Evolutionary conservation across 805 yeast species (phyloP).

Genomic region (Ogataea wickerhamii): DNA sequence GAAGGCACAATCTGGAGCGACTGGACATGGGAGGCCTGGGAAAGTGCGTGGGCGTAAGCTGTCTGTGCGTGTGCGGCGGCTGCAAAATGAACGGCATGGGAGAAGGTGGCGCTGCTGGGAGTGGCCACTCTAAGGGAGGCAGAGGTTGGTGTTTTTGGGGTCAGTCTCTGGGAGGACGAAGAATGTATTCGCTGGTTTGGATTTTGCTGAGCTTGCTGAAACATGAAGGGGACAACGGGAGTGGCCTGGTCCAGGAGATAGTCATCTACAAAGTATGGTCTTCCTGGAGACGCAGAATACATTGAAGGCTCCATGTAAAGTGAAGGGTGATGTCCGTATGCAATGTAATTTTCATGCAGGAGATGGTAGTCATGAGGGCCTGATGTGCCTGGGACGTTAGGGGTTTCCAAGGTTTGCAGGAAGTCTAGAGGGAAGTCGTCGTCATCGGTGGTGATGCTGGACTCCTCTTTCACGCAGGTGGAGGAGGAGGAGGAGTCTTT

Average conservation of each 20-base stretch:
- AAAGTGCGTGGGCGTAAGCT: slow-evolving; percentile 10
- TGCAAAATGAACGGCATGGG: slow-evolving; percentile 13
- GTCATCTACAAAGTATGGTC: slow-evolving; percentile 18
- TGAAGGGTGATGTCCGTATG: slow-evolving; percentile 23
- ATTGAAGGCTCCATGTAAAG: slow-evolving; percentile 25
- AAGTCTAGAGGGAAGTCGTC: slow-evolving; percentile 75
- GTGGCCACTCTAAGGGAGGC: slow-evolving; percentile 15
- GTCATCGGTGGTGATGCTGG: slow-evolving; percentile 35
- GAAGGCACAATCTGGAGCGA: slow-evolving; percentile 15
- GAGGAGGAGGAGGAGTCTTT: slow-evolving; percentile 1
- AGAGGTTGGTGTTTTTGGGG: slow-evolving; percentile 17
- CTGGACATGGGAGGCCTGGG: slow-evolving; percentile 10
- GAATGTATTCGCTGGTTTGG: neutral
- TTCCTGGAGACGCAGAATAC: slow-evolving; percentile 27
- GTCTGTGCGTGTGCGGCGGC: slow-evolving; percentile 14
- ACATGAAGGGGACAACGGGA: slow-evolving; percentile 28
- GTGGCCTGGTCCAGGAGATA: slow-evolving; percentile 28
- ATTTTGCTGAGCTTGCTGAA: slow-evolving; percentile 13
- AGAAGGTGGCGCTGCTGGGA: slow-evolving; percentile 18
- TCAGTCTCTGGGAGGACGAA: slow-evolving; percentile 9
- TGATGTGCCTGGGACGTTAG: slow-evolving; percentile 21
- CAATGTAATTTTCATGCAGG: slow-evolving; percentile 15
- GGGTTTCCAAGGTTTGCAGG: slow-evolving; percentile 30
- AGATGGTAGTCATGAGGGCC: slow-evolving; percentile 31
- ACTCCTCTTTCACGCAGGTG: slow-evolving; percentile 11